Evolutionary conservation across 805 yeast genomes (phyloP).

Genomic region (Pachysolen tannophilus): DNA sequence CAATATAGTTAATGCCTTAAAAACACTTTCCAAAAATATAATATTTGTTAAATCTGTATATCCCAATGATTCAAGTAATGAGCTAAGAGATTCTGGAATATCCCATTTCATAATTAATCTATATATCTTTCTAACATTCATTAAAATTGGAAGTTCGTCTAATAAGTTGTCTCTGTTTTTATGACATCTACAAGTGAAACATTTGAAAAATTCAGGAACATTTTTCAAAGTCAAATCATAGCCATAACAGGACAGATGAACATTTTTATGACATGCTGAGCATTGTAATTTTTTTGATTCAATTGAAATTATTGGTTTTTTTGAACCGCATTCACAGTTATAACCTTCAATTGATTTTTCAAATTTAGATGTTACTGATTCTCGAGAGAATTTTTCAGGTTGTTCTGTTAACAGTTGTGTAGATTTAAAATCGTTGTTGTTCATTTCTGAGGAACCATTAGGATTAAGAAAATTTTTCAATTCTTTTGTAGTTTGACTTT

Average conservation of each 20-base stretch:
- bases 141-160: constrained; percentile 12
- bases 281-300: constrained; percentile 12
- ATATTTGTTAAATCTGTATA: constrained; percentile 1
- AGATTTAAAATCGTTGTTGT: constrained; percentile 6
- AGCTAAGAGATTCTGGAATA: constrained; percentile 5
- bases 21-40: constrained; percentile 2
- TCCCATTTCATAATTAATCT: constrained; percentile 3
- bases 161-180: background rate
- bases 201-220: constrained; percentile 9
- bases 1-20: constrained; percentile 15
- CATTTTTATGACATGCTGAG: constrained; percentile 9
- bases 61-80: constrained; percentile 7
- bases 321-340: constrained; percentile 16
- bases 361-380: too few relatives aligned
- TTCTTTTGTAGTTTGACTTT: constrained; percentile 8
- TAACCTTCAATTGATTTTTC: constrained; percentile 1
- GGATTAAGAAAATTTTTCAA: constrained; percentile 8
- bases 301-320: constrained; percentile 7
- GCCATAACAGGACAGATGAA: constrained; percentile 17
- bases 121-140: constrained; percentile 16
- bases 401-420: constrained; percentile 6
- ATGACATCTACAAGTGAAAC: constrained; percentile 11
- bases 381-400: background rate
- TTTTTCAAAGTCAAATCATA: constrained; percentile 6
- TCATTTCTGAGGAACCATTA: background rate